phyloP scores from a whole-genome alignment of 2,329 filamentous ascomycete genomes.

The Trichoderma simmonsii region DNA sequence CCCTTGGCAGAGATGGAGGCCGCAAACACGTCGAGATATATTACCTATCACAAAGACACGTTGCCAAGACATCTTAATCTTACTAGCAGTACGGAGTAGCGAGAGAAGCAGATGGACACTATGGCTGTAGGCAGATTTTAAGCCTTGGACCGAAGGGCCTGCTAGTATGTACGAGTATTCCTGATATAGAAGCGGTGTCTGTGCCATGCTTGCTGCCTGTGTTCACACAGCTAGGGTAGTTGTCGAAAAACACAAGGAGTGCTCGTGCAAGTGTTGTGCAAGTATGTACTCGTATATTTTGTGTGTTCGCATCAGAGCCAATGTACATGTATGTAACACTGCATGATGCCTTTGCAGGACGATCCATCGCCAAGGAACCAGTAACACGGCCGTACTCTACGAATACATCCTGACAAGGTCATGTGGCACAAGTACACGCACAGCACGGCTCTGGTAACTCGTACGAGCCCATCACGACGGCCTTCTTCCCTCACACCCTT shows the following conservation, averaged over 20 bases:
- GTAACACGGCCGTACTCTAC: background rate
- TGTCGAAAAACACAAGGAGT: background rate
- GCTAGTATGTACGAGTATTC: background rate
- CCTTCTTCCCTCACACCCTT: background rate
- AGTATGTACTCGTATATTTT: background rate
- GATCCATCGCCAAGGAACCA: background rate
- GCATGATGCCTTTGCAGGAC: background rate
- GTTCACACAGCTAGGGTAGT: background rate
- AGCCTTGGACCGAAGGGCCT: background rate
- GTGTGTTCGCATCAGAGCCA: background rate
- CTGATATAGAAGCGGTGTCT: background rate
- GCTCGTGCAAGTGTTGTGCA: background rate
- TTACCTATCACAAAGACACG: background rate
- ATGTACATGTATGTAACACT: background rate
- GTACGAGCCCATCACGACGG: background rate
- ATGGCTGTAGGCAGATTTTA: background rate
- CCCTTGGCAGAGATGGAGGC: background rate
- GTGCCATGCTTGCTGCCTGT: background rate
- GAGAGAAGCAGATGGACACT: background rate
- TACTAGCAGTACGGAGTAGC: background rate
- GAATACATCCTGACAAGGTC: background rate
- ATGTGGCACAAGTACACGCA: background rate
- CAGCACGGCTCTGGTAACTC: background rate
- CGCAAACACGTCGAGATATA: background rate
- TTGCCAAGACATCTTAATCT: conserved; percentile 1